Base-by-base conservation (phyloP, 805 yeast genomes). In the Cyberlindnera japonica region DNA sequence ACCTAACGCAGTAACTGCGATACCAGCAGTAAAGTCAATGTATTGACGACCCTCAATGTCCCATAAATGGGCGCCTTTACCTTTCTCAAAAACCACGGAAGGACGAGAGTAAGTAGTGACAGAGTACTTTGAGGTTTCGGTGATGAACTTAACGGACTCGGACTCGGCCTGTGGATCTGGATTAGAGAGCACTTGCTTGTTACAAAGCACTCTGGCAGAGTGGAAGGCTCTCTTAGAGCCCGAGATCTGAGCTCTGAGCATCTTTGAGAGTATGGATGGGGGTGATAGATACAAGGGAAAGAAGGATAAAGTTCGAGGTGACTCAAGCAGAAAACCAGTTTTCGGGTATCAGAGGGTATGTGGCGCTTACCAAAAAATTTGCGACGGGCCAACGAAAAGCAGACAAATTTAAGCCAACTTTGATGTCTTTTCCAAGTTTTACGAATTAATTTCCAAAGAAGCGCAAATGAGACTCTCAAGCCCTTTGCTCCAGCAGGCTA, bases 1-100 rank as follows among this genome's bases (percentile, higher is more conserved):
- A 3, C 99, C 99, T 48, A 93, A 68, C 1, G 86, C 82, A n/a
- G 96, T 91, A 13, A 93, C 99, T 1, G 99, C 98, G 51, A 93
- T 91, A 38, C 99, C 99, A 2, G 97, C 89, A 1, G 91, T 81
- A 64, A 93, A 91, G 59, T 93, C 99, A 37, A 93, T 72, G 57
- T 82, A 93, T 58, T 82, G 74, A 28, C 77, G 72, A 45, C 83
- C 83, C 53, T 86, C 88, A 35, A 83, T 63, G 61, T 93, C 99
- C 70, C 81, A 89, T 40, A 93, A 60, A 39, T 70, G 69, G n/a
- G 89, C 77, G 15, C 95, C 96, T 51, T 78, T 64, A 25, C 96
- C 99, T 45, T 81, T 82, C 35, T 83, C 79, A 41, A 91, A 71
- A 14, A 88, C 84, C 36, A 89, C 62, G 33, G 78, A 70, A 11